phyloP scores from a whole-genome alignment of 306 rosid species.

The Acacia crassicarpa region DNA sequence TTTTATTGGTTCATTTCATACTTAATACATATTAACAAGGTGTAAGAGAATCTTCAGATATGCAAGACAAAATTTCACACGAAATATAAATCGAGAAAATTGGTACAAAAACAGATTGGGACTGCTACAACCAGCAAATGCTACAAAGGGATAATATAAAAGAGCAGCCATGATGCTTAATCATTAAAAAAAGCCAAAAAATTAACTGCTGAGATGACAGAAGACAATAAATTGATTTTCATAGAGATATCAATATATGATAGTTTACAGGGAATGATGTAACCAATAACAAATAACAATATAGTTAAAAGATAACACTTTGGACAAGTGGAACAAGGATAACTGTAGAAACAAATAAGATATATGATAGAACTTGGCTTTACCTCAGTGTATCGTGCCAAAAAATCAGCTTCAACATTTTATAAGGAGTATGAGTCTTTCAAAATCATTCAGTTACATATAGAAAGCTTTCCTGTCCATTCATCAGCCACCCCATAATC shows the following conservation, averaged over 20 bases:
- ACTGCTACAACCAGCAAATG: slow-evolving; percentile 11
- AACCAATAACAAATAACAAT: not conserved
- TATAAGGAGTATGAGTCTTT: slow-evolving; percentile 30
- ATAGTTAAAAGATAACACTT: slow-evolving; percentile 13
- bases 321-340: slow-evolving; percentile 1
- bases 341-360: not conserved
- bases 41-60: not conserved
- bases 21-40: not conserved
- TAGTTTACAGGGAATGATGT: slow-evolving; percentile 15
- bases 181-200: not conserved
- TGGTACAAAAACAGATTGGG: not conserved
- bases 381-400: slow-evolving; percentile 47
- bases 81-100: not conserved
- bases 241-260: slow-evolving; percentile 4
- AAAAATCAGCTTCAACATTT: slow-evolving; percentile 45
- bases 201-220: slow-evolving; percentile 2
- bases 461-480: slow-evolving; percentile 63
- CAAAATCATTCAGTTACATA: slow-evolving; percentile 63
- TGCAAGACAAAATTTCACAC: not conserved
- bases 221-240: not conserved
- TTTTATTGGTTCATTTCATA: not conserved
- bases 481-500: slow-evolving; percentile 93
- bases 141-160: not conserved
- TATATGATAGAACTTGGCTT: slow-evolving; percentile 19
- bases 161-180: slow-evolving; percentile 19